phyloP scores from a whole-genome alignment of 805 yeast genomes.

The Metschnikowia kunwiensis region DNA sequence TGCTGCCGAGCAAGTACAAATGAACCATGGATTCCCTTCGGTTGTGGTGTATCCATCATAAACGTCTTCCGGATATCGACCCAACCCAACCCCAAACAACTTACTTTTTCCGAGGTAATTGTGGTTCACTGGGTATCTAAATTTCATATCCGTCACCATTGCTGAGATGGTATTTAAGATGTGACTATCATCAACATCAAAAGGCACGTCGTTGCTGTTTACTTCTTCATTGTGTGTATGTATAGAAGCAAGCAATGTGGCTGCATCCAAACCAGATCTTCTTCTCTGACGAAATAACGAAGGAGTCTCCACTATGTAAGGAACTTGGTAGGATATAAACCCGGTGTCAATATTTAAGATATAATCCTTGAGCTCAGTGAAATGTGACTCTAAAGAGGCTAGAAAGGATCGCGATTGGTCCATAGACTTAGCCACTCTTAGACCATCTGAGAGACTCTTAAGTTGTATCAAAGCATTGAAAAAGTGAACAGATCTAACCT shows the following conservation, averaged over 20 bases:
- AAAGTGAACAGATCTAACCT: constrained; percentile 68
- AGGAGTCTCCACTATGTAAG: constrained; percentile 73
- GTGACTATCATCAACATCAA: constrained; percentile 54
- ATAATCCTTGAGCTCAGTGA: constrained; percentile 30
- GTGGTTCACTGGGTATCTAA: constrained; percentile 75
- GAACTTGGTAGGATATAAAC: constrained; percentile 30
- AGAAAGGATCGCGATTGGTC: constrained; percentile 28
- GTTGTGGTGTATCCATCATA: constrained; percentile 71
- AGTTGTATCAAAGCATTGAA: constrained; percentile 77
- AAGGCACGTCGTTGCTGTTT: constrained; percentile 46
- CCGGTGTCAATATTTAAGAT: constrained; percentile 40
- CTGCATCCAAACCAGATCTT: constrained; percentile 78
- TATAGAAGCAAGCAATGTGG: constrained; percentile 55
- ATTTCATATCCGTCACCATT: constrained; percentile 65
- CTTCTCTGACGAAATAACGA: constrained; percentile 31
- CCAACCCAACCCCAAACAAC: constrained; percentile 62
- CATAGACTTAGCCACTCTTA: constrained; percentile 31
- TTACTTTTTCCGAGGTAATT: constrained; percentile 33
- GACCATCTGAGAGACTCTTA: constrained; percentile 61
- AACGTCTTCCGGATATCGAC: constrained; percentile 90
- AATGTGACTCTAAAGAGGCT: constrained; percentile 23
- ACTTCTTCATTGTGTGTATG: constrained; percentile 44
- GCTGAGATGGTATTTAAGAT: constrained; percentile 62
- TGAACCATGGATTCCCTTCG: constrained; percentile 94
- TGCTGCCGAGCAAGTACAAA: constrained; percentile 68